phyloP scores from a whole-genome alignment of 768 basidiomycete species.

The Tulasnella sp. region DNA sequence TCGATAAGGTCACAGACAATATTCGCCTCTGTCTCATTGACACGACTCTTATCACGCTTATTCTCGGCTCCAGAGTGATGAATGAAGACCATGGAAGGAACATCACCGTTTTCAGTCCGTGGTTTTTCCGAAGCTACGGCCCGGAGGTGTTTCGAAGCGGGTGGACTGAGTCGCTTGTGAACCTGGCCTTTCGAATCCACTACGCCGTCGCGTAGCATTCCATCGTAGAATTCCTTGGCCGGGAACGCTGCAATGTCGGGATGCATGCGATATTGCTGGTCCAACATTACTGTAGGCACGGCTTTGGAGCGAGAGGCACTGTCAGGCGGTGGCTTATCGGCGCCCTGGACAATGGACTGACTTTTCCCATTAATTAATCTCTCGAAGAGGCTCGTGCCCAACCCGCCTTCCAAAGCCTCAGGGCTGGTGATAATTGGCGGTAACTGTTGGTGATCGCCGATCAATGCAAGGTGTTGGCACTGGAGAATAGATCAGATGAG shows the following conservation, averaged over 20 bases:
- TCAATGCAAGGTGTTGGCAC: slow-evolving; percentile 79
- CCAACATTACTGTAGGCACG: slow-evolving; percentile 84
- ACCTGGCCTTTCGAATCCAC: slow-evolving; percentile 50
- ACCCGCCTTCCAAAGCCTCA: slow-evolving; percentile 66
- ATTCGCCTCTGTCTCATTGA: slow-evolving; percentile 72
- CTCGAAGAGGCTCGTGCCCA: slow-evolving; percentile 83
- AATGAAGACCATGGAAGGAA: slow-evolving; percentile 53
- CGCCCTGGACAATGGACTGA: slow-evolving; percentile 39
- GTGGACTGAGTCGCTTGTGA: slow-evolving; percentile 53
- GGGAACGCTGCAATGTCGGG: slow-evolving; percentile 86
- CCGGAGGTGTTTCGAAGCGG: slow-evolving; percentile 41
- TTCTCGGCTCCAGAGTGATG: slow-evolving; percentile 72
- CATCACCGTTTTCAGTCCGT: slow-evolving; percentile 38
- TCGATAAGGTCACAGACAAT: slow-evolving; percentile 77
- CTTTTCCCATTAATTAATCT: slow-evolving; percentile 77
- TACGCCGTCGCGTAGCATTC: slow-evolving; percentile 68
- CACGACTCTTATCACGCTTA: slow-evolving; percentile 62
- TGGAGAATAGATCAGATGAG: slow-evolving; percentile 34
- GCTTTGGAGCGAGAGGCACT: neutral
- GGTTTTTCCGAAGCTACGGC: slow-evolving; percentile 44
- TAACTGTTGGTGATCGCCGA: slow-evolving; percentile 96
- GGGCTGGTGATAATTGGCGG: slow-evolving; percentile 80
- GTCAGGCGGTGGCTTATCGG: neutral
- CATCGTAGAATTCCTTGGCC: slow-evolving; percentile 74
- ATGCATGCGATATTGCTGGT: slow-evolving; percentile 96